phyloP scores from a whole-genome alignment of 1,284 basidiomycete species.

The Ganoderma sinense region DNA sequence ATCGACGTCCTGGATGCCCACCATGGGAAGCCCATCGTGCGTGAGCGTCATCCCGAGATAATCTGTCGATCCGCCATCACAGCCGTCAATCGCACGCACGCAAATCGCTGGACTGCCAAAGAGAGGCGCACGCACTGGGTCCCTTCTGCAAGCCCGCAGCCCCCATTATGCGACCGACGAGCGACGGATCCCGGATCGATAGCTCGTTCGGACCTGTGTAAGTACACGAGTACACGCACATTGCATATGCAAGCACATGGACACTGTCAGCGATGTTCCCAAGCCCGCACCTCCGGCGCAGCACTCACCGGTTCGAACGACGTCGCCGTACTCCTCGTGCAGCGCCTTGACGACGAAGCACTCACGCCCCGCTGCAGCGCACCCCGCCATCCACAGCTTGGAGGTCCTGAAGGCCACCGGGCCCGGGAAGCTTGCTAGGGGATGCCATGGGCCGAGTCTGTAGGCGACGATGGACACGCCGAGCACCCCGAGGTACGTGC shows the following conservation, averaged over 20 bases:
- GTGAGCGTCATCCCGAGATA: slow-evolving; percentile 2
- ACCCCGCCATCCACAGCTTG: slow-evolving; percentile 27
- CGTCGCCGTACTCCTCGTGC: slow-evolving; percentile 16
- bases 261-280: not conserved
- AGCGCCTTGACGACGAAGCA: slow-evolving; percentile 8
- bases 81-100: not conserved
- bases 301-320: slow-evolving; percentile 8
- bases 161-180: slow-evolving; percentile 4
- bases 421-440: slow-evolving; percentile 39
- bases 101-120: not conserved
- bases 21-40: slow-evolving; percentile 22
- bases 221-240: not conserved
- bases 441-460: slow-evolving; percentile 42
- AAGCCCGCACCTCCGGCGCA: not conserved
- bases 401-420: slow-evolving; percentile 35
- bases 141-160: slow-evolving; percentile 17
- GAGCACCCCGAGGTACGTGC: slow-evolving; percentile 24
- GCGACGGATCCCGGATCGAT: slow-evolving; percentile 16
- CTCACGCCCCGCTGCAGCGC: slow-evolving; percentile 4
- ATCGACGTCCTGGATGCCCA: slow-evolving; percentile 11
- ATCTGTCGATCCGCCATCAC: not conserved
- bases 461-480: slow-evolving; percentile 25
- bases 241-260: not conserved
- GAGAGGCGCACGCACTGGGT: not conserved
- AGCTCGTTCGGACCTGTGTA: slow-evolving; percentile 19